Evolutionary conservation across 169 alveolate species (phyloP), one percentile per base, ranked within the genome.

Genomic region (Plasmodium falciparum): DNA sequence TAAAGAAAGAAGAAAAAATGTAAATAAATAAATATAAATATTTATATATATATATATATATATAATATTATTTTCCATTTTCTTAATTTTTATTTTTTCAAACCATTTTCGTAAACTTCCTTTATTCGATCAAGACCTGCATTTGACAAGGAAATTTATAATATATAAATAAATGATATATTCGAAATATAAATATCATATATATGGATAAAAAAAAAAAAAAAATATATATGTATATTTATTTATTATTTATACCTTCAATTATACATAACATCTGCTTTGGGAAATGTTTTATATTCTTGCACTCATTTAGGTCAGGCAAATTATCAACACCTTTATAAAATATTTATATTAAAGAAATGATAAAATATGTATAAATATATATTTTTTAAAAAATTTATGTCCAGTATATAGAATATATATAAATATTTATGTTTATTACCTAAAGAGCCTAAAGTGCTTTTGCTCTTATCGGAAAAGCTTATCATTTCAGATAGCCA

Each of bases 121-220:
- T 83, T 83, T 56, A 83, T 83, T n/a, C 70, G 74, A 50, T 83
- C 91, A 56, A 83, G 91, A 2, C 85, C 91, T 83, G 24, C 17
- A 69, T 59, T 17, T 56, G n/a, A 24, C 9, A 58, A 56, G 43
- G 56, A 58, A 26, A 26, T n/a, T 15, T 20, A 24, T 29, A 15
- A 54, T 73, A 47, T 24, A 5, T 12, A 24, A n/a, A 73, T 29
- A 58, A 43, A 49, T 39, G 24, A 47, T 12, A 17, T 43, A 43
- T 8, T 1, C 50, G 13, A 13, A 8, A 22, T 62, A 22, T 17
- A 62, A 5, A 17, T 62, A 62, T 22, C 17, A 12, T 7, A 56
- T 56, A 13, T 56, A 52, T 52, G 6, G 8, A 52, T 52, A 15
- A 61, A 6, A 61, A 17, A 5, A 1, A 61, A 3, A 17, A 3